These are phyloP conservation scores for Crithidia thermophila DNA, from an alignment of 208 protist species.

Conservation along the genomic window DNA sequence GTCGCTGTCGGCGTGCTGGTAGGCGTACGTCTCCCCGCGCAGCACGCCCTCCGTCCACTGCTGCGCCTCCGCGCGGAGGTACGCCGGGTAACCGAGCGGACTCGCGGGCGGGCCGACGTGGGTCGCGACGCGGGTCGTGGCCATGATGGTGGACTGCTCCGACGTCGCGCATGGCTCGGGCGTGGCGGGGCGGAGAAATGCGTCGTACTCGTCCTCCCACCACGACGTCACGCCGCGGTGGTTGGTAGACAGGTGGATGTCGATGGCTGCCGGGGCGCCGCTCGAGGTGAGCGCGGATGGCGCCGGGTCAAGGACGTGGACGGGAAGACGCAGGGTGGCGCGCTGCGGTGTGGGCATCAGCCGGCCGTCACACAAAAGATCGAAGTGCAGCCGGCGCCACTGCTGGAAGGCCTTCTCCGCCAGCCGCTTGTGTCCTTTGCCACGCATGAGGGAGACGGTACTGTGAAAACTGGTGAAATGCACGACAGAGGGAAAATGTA, in stretches of 20 bases:
- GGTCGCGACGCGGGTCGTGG: neutral
- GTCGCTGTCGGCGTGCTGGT: constrained; percentile 12
- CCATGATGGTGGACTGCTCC: neutral
- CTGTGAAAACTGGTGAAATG: constrained; percentile 2
- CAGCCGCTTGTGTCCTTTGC: constrained; percentile 2
- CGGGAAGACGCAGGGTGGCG: constrained; percentile 20
- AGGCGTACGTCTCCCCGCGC: constrained; percentile 45
- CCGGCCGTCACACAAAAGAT: constrained; percentile 1
- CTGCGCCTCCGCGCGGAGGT: constrained; percentile 43
- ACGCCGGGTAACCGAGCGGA: constrained; percentile 52
- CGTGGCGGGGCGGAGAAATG: neutral
- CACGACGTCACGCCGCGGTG: constrained; percentile 17
- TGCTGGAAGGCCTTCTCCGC: constrained; percentile 15
- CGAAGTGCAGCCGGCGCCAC: constrained; percentile 21
- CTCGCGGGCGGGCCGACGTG: constrained; percentile 54
- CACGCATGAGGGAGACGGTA: constrained; percentile 9
- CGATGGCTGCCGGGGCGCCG: neutral
- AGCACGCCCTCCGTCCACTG: constrained; percentile 59
- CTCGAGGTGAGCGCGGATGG: neutral
- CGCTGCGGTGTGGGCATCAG: constrained; percentile 17
- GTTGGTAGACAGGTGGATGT: constrained; percentile 20
- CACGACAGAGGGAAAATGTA: constrained; percentile 15
- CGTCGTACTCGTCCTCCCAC: constrained; percentile 20
- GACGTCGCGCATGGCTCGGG: neutral
- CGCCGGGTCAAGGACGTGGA: neutral